Conservation (phyloP, 345 rosid genomes). For the Salix arbutifolia region DNA sequence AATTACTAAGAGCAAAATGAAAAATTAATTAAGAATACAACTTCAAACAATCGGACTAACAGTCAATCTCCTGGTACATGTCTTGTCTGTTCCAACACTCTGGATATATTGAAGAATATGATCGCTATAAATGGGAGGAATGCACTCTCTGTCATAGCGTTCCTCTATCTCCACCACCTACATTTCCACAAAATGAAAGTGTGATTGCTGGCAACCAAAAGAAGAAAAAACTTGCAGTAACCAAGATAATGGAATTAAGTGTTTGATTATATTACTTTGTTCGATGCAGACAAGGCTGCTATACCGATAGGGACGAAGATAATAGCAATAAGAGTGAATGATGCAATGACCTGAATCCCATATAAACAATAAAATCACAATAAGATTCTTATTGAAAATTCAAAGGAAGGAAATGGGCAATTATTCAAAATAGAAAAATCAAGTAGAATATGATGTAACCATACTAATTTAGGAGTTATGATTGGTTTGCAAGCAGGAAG, state of each 20-base stretch:
- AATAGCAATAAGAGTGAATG: conserved; percentile 11
- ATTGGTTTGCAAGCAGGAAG: conserved; percentile 36
- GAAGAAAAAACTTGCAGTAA: background rate
- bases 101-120: conserved; percentile 2
- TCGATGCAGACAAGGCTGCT: conserved; percentile 22
- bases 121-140: conserved; percentile 11
- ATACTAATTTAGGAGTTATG: conserved; percentile 29
- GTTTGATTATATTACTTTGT: conserved; percentile 12
- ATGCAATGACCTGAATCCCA: conserved; percentile 25
- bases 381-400: background rate
- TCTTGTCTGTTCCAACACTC: conserved; percentile 11
- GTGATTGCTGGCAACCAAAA: background rate
- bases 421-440: too few species aligned
- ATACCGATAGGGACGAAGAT: conserved; percentile 26
- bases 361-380: background rate
- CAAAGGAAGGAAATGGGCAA: too few species aligned
- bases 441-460: too few species aligned
- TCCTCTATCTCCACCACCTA: conserved; percentile 30
- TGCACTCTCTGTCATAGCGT: conserved; percentile 22
- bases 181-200: background rate
- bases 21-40: background rate
- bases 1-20: background rate
- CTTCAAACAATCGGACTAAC: conserved; percentile 6
- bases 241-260: background rate
- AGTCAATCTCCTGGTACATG: conserved; percentile 11